Percentiles rank a stretch among this genome's conserved stretches.
These are phyloP conservation scores for Erysimum cheiranthoides DNA, from an alignment of 345 rosid genomes.

Conservation along the genomic window DNA sequence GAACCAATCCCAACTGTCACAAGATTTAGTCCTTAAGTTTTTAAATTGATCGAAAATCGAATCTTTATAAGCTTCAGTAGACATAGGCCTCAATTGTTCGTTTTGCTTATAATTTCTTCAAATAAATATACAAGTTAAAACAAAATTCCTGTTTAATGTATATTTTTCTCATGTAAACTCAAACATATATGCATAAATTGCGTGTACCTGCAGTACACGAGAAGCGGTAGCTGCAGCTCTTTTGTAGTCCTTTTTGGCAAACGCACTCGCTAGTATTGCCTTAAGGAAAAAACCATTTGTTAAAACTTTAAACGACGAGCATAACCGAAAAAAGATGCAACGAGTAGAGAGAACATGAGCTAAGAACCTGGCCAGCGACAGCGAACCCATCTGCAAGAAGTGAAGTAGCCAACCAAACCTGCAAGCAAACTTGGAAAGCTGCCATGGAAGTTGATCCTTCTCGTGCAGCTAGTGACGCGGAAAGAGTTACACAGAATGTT, in stretches of 20 bases:
- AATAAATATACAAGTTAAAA: not conserved
- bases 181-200: not conserved
- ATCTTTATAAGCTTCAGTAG: constrained; percentile 19
- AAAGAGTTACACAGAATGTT: constrained; percentile 90
- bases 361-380: constrained; percentile 92
- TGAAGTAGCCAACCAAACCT: constrained; percentile 93
- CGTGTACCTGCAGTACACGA: constrained; percentile 76
- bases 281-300: constrained; percentile 27
- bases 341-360: constrained; percentile 15
- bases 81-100: too few relatives aligned
- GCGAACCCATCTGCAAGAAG: constrained; percentile 97
- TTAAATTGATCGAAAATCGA: not conserved
- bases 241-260: constrained; percentile 70
- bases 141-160: not conserved
- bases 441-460: constrained; percentile 88
- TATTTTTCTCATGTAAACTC: not conserved
- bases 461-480: constrained; percentile 93
- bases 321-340: constrained; percentile 24
- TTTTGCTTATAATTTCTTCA: not conserved
- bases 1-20: constrained; percentile 74
- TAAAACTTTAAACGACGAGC: not conserved
- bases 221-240: constrained; percentile 79
- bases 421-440: constrained; percentile 98
- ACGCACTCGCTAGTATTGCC: constrained; percentile 92
- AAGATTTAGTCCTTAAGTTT: not conserved